A percentile compares a stretch with the other conserved stretches of the same genome.
phyloP scores from a whole-genome alignment of 176 grass and related monocot genomes.

The Aegilops tauschii region DNA sequence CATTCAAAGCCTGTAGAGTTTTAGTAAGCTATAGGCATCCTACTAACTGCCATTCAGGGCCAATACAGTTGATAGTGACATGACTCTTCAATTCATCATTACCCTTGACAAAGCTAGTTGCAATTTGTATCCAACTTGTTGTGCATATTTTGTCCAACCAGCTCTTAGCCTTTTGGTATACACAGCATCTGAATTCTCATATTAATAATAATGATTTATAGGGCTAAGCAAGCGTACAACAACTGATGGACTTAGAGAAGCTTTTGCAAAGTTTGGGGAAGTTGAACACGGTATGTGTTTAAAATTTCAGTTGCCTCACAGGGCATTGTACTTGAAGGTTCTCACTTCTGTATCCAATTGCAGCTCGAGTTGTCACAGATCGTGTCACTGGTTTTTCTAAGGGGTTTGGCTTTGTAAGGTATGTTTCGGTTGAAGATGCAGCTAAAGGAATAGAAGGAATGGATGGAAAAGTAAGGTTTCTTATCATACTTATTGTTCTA shows the following conservation, averaged over 20 bases:
- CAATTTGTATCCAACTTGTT: background rate
- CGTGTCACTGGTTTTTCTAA: slow-evolving; percentile 73
- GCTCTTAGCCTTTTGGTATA: slow-evolving; percentile 3
- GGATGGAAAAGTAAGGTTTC: slow-evolving; percentile 83
- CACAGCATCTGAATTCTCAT: background rate
- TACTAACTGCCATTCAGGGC: background rate
- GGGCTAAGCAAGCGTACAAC: slow-evolving; percentile 92
- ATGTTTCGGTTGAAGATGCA: slow-evolving; percentile 72
- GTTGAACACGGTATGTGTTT: slow-evolving; percentile 65
- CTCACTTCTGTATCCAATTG: slow-evolving; percentile 20
- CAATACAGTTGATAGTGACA: background rate
- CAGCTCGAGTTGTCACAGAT: slow-evolving; percentile 89
- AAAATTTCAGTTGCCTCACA: background rate
- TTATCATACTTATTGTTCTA: background rate
- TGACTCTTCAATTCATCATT: background rate
- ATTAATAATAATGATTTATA: slow-evolving; percentile 29
- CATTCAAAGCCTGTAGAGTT: background rate
- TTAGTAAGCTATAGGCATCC: background rate
- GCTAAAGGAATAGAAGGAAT: slow-evolving; percentile 73
- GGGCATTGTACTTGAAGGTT: slow-evolving; percentile 10
- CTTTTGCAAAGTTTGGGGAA: slow-evolving; percentile 86
- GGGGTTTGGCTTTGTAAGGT: slow-evolving; percentile 91
- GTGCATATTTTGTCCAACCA: background rate
- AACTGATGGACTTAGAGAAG: slow-evolving; percentile 69
- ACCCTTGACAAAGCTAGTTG: background rate